Conservation (phyloP, 495 filamentous ascomycete species). For the Annulohypoxylon nitens region DNA sequence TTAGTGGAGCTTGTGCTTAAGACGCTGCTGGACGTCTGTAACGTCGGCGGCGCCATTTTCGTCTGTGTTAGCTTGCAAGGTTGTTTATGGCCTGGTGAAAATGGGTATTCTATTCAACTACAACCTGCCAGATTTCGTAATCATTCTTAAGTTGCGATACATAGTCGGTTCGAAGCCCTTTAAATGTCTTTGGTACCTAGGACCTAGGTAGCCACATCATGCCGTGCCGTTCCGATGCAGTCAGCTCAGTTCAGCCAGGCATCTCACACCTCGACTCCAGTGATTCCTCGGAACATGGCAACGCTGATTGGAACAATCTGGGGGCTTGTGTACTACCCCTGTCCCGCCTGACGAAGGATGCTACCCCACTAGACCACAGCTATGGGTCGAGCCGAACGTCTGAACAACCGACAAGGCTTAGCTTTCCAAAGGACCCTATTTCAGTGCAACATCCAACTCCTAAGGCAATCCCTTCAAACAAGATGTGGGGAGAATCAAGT, state of each 20-base stretch:
- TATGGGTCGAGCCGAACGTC: slow-evolving; percentile 27
- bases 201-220: slow-evolving; percentile 7
- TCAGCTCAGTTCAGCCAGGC: slow-evolving; percentile 6
- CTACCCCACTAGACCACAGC: slow-evolving; percentile 37
- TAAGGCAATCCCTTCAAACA: slow-evolving; percentile 5
- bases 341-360: slow-evolving; percentile 14
- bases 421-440: slow-evolving; percentile 2
- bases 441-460: background rate
- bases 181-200: slow-evolving; percentile 16
- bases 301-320: slow-evolving; percentile 37
- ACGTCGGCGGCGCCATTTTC: slow-evolving; percentile 43
- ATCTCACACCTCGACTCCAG: background rate
- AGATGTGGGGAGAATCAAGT: background rate
- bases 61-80: slow-evolving; percentile 1
- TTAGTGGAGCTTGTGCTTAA: slow-evolving; percentile 39
- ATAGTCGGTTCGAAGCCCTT: slow-evolving; percentile 12
- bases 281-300: background rate
- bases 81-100: slow-evolving; percentile 1
- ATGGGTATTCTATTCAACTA: slow-evolving; percentile 1
- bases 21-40: slow-evolving; percentile 40
- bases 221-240: slow-evolving; percentile 3
- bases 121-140: background rate
- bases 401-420: background rate
- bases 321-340: slow-evolving; percentile 20
- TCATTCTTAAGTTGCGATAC: slow-evolving; percentile 16